A percentile compares a stretch with the other conserved stretches of the same genome.
Evolutionary conservation across 1,139 yeast species (phyloP).

Genomic region (Suhomyces guaymorum): DNA sequence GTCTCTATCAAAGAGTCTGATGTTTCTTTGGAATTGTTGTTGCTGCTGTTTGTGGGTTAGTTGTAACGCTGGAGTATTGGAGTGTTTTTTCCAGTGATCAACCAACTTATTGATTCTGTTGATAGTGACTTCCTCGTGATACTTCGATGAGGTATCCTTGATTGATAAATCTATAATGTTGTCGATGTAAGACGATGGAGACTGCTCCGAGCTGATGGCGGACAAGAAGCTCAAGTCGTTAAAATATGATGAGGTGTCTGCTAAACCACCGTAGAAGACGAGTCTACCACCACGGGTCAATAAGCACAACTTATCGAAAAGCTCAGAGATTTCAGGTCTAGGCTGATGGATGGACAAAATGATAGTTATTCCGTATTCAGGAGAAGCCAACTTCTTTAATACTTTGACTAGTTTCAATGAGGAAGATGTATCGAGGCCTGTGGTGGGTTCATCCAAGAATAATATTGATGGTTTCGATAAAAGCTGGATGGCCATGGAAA

Average conservation of each 20-base stretch:
- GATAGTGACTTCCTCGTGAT: constrained; percentile 43
- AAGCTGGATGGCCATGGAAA: constrained; percentile 77
- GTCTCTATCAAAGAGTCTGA: constrained; percentile 29
- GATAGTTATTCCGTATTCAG: constrained; percentile 64
- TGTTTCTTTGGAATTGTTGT: constrained; percentile 23
- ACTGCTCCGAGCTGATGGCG: neutral
- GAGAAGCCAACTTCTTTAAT: constrained; percentile 52
- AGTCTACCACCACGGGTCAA: constrained; percentile 67
- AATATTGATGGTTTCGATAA: constrained; percentile 73
- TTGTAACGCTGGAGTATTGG: constrained; percentile 6
- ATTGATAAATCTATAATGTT: constrained; percentile 70
- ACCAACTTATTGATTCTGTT: constrained; percentile 49
- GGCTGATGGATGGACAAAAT: constrained; percentile 85
- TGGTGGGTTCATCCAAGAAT: constrained; percentile 86
- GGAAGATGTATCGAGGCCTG: constrained; percentile 81
- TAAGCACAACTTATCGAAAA: constrained; percentile 71
- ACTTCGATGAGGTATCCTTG: constrained; percentile 54
- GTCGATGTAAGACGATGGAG: constrained; percentile 50
- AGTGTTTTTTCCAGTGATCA: constrained; percentile 47
- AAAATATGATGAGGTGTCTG: constrained; percentile 27
- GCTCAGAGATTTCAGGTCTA: constrained; percentile 63
- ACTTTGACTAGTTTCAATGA: constrained; percentile 66
- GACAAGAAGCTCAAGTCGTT: constrained; percentile 5
- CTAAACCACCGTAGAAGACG: constrained; percentile 58
- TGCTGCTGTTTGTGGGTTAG: constrained; percentile 16